Base-by-base conservation (phyloP, 2,329 filamentous ascomycete genomes). In the Keithomyces neogunnii region DNA sequence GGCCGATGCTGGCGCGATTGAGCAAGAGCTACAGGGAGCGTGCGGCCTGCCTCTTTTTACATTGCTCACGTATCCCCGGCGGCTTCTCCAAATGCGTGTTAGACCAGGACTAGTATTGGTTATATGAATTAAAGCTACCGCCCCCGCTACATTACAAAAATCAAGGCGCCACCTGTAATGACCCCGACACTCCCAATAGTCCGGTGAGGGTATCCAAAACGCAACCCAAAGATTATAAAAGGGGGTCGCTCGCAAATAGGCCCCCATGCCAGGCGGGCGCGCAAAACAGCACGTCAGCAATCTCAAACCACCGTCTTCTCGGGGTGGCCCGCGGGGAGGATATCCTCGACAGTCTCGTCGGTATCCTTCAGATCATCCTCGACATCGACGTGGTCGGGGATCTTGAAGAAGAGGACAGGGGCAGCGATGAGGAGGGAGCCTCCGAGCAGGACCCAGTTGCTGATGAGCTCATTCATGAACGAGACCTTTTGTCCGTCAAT, bases 351-450 rank as follows among this genome's bases (percentile, higher is more conserved):
- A 0, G 86, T 93, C 77, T 93, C 88, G 62, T 95, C 90, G 26
- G 86, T 89, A 66, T 89, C 91, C 64, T 84, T 82, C 48, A 96
- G 73, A 67, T 96, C 91, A 50, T 91, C 84, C 67, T 92, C 88
- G 4, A 95, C 61, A 1, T 79, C 66, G n/a, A 89, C 81, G n/a
- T 85, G 86, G 60, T 96, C 89, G 66, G 86, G 79, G 66, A 96
- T 86, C 71, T 85, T 86, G 61, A 82, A 71, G 61, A 87, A 80
- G 64, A 96, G 86, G 53, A 96, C 80, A 0, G 91, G 91, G 0
- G 85, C 76, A 4, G 89, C 91, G 54, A 92, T 70, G 32, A 96
- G 13, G 44, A 96, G 76, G 32, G 86, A 84, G n/a, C 76, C 85
- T 1, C 76, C 78, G 11, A 95, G 78, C 2, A 95, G 74, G 49